Evolutionary conservation across 202 grass and related monocot genomes (phyloP), one percentile per base, ranked within the genome.

Genomic region (Bolboschoenoplectus hybrid): DNA sequence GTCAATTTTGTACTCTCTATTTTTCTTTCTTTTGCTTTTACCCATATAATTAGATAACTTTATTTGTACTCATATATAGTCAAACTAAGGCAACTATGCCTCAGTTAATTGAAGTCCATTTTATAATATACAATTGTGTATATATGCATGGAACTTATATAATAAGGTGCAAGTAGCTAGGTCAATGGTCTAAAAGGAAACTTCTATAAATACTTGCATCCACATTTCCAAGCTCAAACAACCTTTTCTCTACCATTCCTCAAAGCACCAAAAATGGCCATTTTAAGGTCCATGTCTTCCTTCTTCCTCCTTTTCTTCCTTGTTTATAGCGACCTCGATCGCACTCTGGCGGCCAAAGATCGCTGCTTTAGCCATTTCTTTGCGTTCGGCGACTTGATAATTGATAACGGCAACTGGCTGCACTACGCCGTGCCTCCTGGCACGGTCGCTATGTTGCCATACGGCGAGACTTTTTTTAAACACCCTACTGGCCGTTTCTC

Each of bases 381-480:
- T 77, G 68, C 65, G 60, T 95, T 95, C 61, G 93, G 93, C 52
- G 74, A 92, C 83, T 90, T 89, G 60, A n/a, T 91, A 17, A 94
- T 83, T 67, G 93, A 95, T 82, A 89, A 91, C 52, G 93, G 93
- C 58, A 95, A 95, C 85, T 91, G 90, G 82, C 80, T 90, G 52
- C 58, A 56, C 78, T 89, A 91, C 85, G 82, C 82, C 58, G 17
- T 63, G 9, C 80, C 82, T 9, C 86, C 85, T 3, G 89, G 82
- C 0, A 34, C 87, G 19, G 87, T 90, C 0, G 82, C 85, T 7
- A 66, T 64, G 8, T 2, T 38, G 0, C 93, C 93, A 36, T 95
- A 92, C 63, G 93, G 93, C 14, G 91, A 91, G 85, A 93, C 94
- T 2, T 91, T 91, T 84, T 96, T 96, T 88, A 85, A 43, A 82